A percentile compares a stretch with the other conserved stretches of the same genome.
Conservation (phyloP, 2,329 filamentous ascomycete genomes). For the Fusarium stilboides region DNA sequence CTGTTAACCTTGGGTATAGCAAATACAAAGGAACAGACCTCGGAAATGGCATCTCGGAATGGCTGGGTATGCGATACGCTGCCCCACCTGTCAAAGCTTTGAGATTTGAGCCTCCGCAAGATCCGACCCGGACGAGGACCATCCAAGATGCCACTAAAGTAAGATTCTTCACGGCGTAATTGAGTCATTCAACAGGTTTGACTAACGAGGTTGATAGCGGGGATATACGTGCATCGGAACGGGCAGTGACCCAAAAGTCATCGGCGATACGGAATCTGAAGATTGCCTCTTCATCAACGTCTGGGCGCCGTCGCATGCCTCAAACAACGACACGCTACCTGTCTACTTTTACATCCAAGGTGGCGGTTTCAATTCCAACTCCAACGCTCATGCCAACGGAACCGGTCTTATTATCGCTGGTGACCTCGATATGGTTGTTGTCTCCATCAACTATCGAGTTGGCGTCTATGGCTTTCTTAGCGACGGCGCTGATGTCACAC, state of each 20-base stretch:
- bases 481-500: constrained; percentile 67
- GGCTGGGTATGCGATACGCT: constrained; percentile 83
- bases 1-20: constrained; percentile 76
- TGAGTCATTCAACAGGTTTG: fast-evolving
- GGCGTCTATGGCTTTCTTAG: constrained; percentile 81
- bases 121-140: constrained; percentile 65
- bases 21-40: constrained; percentile 72
- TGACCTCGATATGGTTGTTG: constrained; percentile 74
- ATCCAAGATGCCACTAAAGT: constrained; percentile 71
- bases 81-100: constrained; percentile 76
- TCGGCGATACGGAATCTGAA: constrained; percentile 61
- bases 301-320: constrained; percentile 71
- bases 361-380: constrained; percentile 70
- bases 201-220: constrained; percentile 39
- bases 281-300: constrained; percentile 80
- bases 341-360: constrained; percentile 75
- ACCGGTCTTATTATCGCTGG: constrained; percentile 71
- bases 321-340: constrained; percentile 67
- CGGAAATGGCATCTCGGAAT: constrained; percentile 74
- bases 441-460: constrained; percentile 83
- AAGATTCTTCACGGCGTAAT: constrained; percentile 22
- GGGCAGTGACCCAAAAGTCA: constrained; percentile 27
- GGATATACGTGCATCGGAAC: constrained; percentile 53
- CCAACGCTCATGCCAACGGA: constrained; percentile 70
- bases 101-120: constrained; percentile 77